Evolutionary conservation across 805 yeast genomes (phyloP).

Genomic region (Candida ficus): DNA sequence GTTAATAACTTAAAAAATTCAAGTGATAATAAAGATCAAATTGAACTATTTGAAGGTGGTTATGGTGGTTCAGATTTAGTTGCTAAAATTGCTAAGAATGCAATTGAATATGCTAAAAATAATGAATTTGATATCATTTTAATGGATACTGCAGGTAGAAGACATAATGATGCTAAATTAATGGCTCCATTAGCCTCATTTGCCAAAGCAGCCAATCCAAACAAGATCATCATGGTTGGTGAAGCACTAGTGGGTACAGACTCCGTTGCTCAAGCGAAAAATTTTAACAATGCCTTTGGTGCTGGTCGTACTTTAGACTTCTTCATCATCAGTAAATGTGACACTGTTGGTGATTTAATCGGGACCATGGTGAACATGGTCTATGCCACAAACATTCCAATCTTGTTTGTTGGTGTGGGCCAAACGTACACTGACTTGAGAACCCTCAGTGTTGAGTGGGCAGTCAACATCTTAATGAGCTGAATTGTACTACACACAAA

Average conservation of each 20-base stretch:
- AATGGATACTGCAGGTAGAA: conserved; percentile 96
- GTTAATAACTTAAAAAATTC: conserved; percentile 76
- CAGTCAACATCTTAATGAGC: conserved; percentile 62
- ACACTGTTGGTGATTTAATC: conserved; percentile 93
- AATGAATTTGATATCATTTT: conserved; percentile 77
- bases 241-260: conserved; percentile 98
- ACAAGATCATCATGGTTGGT: conserved; percentile 97
- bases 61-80: conserved; percentile 96
- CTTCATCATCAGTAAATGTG: conserved; percentile 90
- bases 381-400: conserved; percentile 92
- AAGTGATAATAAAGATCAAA: conserved; percentile 41
- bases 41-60: conserved; percentile 86
- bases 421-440: conserved; percentile 94
- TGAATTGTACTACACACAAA: background rate
- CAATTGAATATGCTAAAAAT: conserved; percentile 71
- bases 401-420: conserved; percentile 92
- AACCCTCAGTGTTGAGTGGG: conserved; percentile 86
- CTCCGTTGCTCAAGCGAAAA: conserved; percentile 90
- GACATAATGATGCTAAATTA: conserved; percentile 88
- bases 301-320: conserved; percentile 75
- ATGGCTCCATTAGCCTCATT: conserved; percentile 95
- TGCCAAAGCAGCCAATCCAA: conserved; percentile 93
- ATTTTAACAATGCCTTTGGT: conserved; percentile 92
- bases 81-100: conserved; percentile 87
- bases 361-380: conserved; percentile 98